Percentiles rank a stretch among this genome's conserved stretches.
Conservation (phyloP, 768 basidiomycete genomes). For the Rhizopogon vesiculosus region DNA sequence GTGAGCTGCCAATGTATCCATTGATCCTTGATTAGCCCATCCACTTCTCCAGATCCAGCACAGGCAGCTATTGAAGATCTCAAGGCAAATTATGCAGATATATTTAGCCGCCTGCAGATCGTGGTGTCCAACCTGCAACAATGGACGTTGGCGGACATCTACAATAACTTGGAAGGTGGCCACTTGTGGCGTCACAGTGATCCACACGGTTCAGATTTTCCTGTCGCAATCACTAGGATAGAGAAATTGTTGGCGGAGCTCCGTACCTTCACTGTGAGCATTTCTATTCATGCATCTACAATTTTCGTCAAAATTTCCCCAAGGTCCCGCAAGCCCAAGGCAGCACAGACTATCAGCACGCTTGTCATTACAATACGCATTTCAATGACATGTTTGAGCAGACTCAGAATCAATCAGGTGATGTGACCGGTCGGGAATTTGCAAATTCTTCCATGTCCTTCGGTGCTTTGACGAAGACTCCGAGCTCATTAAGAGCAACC, state of each 20-base stretch:
- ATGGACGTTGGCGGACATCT: neutral
- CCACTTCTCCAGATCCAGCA: neutral
- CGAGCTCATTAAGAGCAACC: neutral
- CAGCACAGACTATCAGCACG: neutral
- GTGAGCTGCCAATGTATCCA: neutral
- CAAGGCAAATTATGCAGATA: neutral
- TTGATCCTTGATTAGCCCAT: neutral
- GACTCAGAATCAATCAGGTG: neutral
- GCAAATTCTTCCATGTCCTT: constrained; percentile 2
- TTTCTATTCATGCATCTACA: too few species aligned
- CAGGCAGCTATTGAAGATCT: neutral
- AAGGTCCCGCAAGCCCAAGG: too few species aligned
- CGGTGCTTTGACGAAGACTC: constrained; percentile 1
- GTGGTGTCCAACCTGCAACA: neutral
- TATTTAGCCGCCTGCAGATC: neutral
- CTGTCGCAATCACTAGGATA: too few species aligned
- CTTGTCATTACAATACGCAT: neutral
- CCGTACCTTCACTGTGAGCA: too few species aligned
- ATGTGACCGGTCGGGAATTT: neutral
- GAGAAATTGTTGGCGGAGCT: too few species aligned
- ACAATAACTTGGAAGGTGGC: neutral
- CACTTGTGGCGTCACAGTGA: neutral
- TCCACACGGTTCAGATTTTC: too few species aligned
- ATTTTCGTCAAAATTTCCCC: too few species aligned
- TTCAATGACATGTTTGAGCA: neutral